phyloP scores from a whole-genome alignment of 805 yeast species.

The Yamadazyma ubonensis region DNA sequence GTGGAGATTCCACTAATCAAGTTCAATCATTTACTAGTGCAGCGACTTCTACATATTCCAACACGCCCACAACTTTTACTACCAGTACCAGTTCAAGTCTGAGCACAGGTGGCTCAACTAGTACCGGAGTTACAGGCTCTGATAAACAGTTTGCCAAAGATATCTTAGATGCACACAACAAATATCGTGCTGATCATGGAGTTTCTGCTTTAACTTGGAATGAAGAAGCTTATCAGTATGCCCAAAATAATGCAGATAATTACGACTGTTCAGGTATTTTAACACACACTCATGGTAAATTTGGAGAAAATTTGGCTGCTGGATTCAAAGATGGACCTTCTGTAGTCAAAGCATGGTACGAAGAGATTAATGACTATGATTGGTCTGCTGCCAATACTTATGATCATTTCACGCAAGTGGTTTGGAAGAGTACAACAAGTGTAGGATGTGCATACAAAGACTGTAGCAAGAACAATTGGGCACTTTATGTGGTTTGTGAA shows the following conservation, averaged over 20 bases:
- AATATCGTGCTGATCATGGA: constrained; percentile 51
- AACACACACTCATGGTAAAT: constrained; percentile 38
- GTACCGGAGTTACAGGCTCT: constrained; percentile 19
- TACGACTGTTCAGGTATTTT: constrained; percentile 50
- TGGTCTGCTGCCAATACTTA: constrained; percentile 36
- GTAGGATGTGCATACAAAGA: constrained; percentile 75
- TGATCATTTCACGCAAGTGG: constrained; percentile 74
- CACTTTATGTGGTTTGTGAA: constrained; percentile 68
- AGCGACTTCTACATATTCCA: constrained; percentile 7
- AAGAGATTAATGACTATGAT: constrained; percentile 31
- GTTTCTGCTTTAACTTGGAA: constrained; percentile 59
- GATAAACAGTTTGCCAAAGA: constrained; percentile 35
- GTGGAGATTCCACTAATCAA: background rate
- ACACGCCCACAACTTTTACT: constrained; percentile 8
- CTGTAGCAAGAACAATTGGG: constrained; percentile 46
- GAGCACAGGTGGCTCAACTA: constrained; percentile 8
- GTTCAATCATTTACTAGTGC: constrained; percentile 1
- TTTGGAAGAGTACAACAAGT: constrained; percentile 62
- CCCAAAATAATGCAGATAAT: constrained; percentile 44
- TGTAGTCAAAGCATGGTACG: constrained; percentile 43
- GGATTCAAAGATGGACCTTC: constrained; percentile 33
- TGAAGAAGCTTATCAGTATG: constrained; percentile 49
- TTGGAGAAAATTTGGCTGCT: constrained; percentile 41
- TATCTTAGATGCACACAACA: constrained; percentile 62
- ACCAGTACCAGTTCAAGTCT: no score